These are phyloP conservation scores for Lichtheimia ramosa DNA, from an alignment of 371 early-diverging fungal species.

Conservation along the genomic window DNA sequence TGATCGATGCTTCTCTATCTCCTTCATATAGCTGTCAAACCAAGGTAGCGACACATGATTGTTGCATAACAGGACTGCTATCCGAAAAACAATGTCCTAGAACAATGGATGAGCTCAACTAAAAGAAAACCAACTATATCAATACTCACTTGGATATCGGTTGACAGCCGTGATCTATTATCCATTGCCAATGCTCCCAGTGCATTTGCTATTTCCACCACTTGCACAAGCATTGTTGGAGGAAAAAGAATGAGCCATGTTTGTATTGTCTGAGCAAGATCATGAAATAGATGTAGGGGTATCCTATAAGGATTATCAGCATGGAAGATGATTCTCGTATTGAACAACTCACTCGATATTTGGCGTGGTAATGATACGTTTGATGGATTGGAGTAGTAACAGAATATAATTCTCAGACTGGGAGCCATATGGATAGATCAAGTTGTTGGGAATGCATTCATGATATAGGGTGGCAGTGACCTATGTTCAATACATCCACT, in stretches of 20 bases:
- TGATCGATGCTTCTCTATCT: background rate
- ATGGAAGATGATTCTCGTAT: background rate
- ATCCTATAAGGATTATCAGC: background rate
- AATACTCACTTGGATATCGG: background rate
- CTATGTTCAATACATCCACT: background rate
- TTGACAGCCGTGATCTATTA: background rate
- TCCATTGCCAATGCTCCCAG: background rate
- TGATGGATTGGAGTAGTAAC: background rate
- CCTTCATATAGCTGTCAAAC: background rate
- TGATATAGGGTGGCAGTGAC: background rate
- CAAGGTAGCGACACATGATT: background rate
- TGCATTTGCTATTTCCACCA: background rate
- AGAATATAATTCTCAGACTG: background rate
- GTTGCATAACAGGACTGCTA: background rate
- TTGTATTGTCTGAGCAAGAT: background rate
- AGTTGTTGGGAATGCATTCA: background rate
- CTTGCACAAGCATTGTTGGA: background rate
- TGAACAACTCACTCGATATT: background rate
- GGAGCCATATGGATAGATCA: background rate
- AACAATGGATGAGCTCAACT: background rate
- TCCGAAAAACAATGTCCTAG: constrained; percentile 1
- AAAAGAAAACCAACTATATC: background rate
- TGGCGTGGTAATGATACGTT: background rate
- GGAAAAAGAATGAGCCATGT: background rate
- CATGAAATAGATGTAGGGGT: background rate